Base-by-base conservation (phyloP, 2,329 filamentous ascomycete species). In the Epicoccum sorghinum region DNA sequence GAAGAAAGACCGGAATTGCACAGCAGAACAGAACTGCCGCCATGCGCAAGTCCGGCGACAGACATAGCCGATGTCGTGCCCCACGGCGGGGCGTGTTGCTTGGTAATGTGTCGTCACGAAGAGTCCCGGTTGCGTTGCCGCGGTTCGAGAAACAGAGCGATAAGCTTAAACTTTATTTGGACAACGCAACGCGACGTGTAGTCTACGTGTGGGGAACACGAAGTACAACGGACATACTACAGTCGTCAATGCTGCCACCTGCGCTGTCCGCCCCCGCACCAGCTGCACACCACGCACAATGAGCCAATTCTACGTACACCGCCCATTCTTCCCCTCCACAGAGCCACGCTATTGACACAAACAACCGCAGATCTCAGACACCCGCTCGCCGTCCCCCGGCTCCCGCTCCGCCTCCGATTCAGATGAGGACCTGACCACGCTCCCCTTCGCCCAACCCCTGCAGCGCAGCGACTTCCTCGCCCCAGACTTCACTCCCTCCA, bases 391-490 rank as follows among this genome's bases (percentile, higher is more conserved):
- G 9, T 52, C 53, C 22, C 3, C 40, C 38, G 18, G 6, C 27
- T 29, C 27, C 27, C 9, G 32, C 32, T 48, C 50, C 25, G 42
- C 55, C 27, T 9, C 14, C 27, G 13, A 40, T 46, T 47, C 53
- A 66, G 85, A 90, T 66, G 86, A 89, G 65, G 82, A 85, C 65
- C 75, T 77, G 48, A 77, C 78, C 59, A 86, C 87, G 18, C 86
- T 98, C 4, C 95, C 95, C 10, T 98, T 96, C 77, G 95, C 95
- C 1, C 83, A 87, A 35, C 91, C 93, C 3, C 86, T 99, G 13
- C 85, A 90, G 1, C 89, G 95, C 53, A 80, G 83, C 54, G 91
- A 95, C 69, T 99, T 99, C 77, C 84, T 96, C 6, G 78, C 84
- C 2, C 82, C 71, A 0, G 76, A 86, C 62, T 99, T 99, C 75